These are phyloP conservation scores for Phytophthora boehmeriae DNA, from an alignment of 352 stramenopile genomes.

Conservation along the genomic window DNA sequence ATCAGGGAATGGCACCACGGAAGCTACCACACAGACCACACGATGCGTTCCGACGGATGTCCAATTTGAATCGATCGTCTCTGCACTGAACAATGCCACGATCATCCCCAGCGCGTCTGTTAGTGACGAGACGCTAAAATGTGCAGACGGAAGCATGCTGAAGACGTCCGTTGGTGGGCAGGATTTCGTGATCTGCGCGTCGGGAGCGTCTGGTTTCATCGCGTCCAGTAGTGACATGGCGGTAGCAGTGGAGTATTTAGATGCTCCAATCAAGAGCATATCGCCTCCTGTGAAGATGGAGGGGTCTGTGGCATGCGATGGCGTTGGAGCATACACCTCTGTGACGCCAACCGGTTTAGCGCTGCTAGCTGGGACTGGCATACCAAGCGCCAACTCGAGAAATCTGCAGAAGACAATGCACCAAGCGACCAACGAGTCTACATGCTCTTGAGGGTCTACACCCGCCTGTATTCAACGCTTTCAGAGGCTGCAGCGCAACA, in stretches of 20 bases:
- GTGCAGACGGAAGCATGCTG: background rate
- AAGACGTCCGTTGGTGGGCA: constrained; percentile 6
- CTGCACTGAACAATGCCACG: background rate
- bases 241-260: constrained; percentile 18
- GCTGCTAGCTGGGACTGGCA: too few species aligned
- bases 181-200: constrained; percentile 25
- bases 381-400: too few species aligned
- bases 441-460: too few species aligned
- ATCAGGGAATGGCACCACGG: background rate
- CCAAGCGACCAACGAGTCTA: too few species aligned
- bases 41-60: constrained; percentile 4
- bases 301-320: background rate
- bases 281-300: background rate
- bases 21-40: constrained; percentile 5
- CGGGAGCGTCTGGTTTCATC: constrained; percentile 10
- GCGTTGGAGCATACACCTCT: background rate
- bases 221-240: constrained; percentile 15
- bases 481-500: too few species aligned
- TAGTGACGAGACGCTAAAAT: background rate
- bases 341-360: background rate
- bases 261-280: background rate
- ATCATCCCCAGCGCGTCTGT: too few species aligned
- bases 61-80: constrained; percentile 7
- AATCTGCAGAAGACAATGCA: too few species aligned
- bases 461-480: too few species aligned